A percentile compares a stretch with the other conserved stretches of the same genome.
These are phyloP conservation scores for Globisporangium carolinianum DNA, from an alignment of 352 stramenopile genomes.

Conservation along the genomic window DNA sequence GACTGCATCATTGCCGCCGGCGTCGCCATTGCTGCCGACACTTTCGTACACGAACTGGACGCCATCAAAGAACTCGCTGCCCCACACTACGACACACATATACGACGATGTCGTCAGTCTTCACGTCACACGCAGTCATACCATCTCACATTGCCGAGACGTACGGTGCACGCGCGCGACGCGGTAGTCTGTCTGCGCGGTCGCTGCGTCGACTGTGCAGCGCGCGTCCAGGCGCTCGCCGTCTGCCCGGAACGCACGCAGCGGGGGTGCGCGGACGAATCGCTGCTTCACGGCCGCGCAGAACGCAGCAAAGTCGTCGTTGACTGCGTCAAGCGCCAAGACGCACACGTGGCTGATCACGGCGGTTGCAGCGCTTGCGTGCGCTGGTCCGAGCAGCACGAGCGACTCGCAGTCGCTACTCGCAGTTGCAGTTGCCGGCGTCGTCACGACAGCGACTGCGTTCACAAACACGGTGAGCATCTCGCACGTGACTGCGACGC, in stretches of 20 bases:
- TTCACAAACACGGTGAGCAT: conserved; percentile 14
- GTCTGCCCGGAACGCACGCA: conserved; percentile 29
- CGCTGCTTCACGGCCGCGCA: conserved; percentile 28
- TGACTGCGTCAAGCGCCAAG: conserved; percentile 12
- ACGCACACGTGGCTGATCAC: conserved; percentile 45
- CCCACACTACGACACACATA: conserved; percentile 48
- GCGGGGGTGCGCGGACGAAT: conserved; percentile 38
- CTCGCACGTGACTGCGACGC: not conserved
- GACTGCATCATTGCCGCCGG: not conserved
- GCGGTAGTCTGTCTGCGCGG: conserved; percentile 37
- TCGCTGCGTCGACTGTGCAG: conserved; percentile 26
- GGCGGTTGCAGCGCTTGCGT: not conserved
- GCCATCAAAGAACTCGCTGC: conserved; percentile 61
- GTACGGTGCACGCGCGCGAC: conserved; percentile 47
- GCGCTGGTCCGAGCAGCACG: conserved; percentile 16
- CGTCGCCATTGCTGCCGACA: conserved; percentile 11
- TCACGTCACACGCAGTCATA: no score
- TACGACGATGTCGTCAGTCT: not conserved
- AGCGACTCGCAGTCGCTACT: not conserved
- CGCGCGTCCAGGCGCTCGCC: conserved; percentile 19
- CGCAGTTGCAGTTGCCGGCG: not conserved
- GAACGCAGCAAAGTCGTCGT: conserved; percentile 18
- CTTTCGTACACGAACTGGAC: conserved; percentile 51
- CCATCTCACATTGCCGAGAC: conserved; percentile 6
- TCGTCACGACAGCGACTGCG: conserved; percentile 3